Conservation (phyloP, 306 rosid genomes). For the Castanea mollissima region DNA sequence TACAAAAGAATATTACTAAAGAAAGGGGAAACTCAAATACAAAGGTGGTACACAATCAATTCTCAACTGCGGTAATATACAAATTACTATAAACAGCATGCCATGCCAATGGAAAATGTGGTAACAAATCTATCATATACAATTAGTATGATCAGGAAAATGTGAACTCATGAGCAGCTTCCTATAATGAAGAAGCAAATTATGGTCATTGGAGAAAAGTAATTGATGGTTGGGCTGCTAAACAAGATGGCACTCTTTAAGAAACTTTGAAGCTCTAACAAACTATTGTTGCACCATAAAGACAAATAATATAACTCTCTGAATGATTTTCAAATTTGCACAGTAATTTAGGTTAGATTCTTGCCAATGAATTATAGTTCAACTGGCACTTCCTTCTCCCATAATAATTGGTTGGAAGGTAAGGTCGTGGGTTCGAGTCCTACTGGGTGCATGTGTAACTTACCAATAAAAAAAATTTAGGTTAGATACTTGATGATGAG, state of each 20-base stretch:
- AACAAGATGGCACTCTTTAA: constrained; percentile 16
- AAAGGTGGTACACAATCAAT: too few species aligned
- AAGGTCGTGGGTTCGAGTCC: too few species aligned
- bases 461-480: not conserved
- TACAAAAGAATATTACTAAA: too few species aligned
- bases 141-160: not conserved
- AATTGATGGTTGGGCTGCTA: not conserved
- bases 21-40: too few species aligned
- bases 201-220: constrained; percentile 1
- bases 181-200: not conserved
- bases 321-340: not conserved
- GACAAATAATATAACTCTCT: not conserved
- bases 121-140: not conserved
- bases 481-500: not conserved
- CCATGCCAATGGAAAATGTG: not conserved
- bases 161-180: not conserved
- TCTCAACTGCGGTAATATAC: not conserved
- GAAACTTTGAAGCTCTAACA: constrained; percentile 2
- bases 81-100: not conserved
- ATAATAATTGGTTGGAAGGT: too few species aligned
- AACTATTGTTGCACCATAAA: not conserved
- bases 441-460: too few species aligned
- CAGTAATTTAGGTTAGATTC: not conserved
- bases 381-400: too few species aligned
- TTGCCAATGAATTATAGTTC: not conserved